Base-by-base conservation (phyloP, 1,139 yeast genomes). In the Spathaspora sp. region DNA sequence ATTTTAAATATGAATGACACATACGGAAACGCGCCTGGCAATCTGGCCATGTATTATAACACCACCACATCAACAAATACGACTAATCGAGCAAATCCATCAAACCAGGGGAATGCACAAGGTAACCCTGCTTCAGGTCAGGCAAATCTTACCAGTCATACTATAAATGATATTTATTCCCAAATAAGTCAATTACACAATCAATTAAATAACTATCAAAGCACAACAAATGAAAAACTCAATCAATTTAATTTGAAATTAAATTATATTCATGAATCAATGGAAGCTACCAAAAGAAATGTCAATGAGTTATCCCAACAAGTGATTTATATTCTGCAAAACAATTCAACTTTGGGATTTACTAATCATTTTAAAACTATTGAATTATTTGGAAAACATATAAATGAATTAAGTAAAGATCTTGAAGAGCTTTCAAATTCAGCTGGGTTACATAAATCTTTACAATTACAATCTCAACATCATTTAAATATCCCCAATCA, bases 251-350 rank as follows among this genome's bases (percentile, higher is more conserved):
- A 60, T 34, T 52, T 60, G 48, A 67, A 64, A 33, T 42, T 67
- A 18, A 63, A 63, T 42, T 58, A 58, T 33, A 55, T 67, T 20
- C 59, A 58, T 38, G 68, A 63, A 16, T 52, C 66, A 33, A 43
- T 67, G 8, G 61, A 57, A 6, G 41, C 48, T 11, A 40, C 51
- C 3, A 53, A 53, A 33, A 43, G 47, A 38, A 47, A 48, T 41
- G 34, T 54, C 6, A 47, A 42, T 33, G 56, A 53, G 8, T 41
- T 54, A 16, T 47, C 49, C 26, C 57, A 54, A 38, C 57, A 53
- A 40, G 45, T 51, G 17, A 26, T 46, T 27, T 45, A 44, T 26
- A 17, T 47, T 16, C 29, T 47, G 6, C 55, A 52, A 24, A 49
- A 45, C 36, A 24, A 13, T 39, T 37, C 36, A 18, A 38, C 26